A percentile compares a stretch with the other conserved stretches of the same genome.
phyloP scores from a whole-genome alignment of 2,329 filamentous ascomycete species.

The Aspergillus neoniger region DNA sequence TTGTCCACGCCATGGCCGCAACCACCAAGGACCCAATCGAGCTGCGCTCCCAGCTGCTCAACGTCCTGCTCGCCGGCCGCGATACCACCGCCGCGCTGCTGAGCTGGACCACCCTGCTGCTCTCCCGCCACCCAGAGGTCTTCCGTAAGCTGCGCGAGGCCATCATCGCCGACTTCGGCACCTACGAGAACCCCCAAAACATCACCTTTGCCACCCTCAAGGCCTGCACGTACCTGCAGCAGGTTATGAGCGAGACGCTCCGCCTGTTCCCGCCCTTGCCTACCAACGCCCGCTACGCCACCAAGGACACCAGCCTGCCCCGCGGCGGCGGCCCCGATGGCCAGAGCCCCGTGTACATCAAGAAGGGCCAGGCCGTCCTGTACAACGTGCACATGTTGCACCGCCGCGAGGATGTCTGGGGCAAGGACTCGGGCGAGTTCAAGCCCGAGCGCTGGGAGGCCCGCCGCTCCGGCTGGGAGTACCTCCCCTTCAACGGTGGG shows the following conservation, averaged over 20 bases:
- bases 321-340: constrained; percentile 61
- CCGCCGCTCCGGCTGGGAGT: constrained; percentile 30
- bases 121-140: constrained; percentile 21
- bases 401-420: constrained; percentile 56
- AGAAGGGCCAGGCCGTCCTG: constrained; percentile 63
- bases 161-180: constrained; percentile 21
- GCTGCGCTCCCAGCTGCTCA: constrained; percentile 53
- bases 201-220: constrained; percentile 49
- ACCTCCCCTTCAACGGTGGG: constrained; percentile 37
- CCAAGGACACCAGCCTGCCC: constrained; percentile 43
- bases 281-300: constrained; percentile 41
- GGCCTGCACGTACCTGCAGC: constrained; percentile 40
- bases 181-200: constrained; percentile 14
- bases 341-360: constrained; percentile 61
- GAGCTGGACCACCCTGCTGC: constrained; percentile 36
- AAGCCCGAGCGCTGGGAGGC: constrained; percentile 52
- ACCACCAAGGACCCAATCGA: constrained; percentile 50
- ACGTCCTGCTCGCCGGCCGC: constrained; percentile 50
- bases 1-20: constrained; percentile 51
- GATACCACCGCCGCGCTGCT: constrained; percentile 46
- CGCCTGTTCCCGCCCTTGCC: constrained; percentile 48
- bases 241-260: constrained; percentile 40
- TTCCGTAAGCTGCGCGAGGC: constrained; percentile 20
- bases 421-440: constrained; percentile 48
- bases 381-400: constrained; percentile 74